Percentiles rank a stretch among this genome's conserved stretches.
Evolutionary conservation across 768 basidiomycete species (phyloP).

Genomic region (Collybia nuda): DNA sequence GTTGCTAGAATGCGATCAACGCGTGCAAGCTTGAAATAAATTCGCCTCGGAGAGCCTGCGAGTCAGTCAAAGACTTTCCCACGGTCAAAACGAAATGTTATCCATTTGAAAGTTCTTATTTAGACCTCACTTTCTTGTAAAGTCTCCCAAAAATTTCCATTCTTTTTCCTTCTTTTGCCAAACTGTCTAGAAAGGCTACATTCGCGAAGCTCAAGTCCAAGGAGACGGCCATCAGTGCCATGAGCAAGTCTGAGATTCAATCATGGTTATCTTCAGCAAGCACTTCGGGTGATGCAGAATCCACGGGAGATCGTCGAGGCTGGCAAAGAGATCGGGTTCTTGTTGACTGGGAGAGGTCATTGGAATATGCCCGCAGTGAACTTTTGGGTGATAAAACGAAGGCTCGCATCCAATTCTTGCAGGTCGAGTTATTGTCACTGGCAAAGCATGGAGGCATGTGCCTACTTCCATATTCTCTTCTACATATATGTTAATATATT

Average conservation of each 20-base stretch:
- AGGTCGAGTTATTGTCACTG: constrained; percentile 59
- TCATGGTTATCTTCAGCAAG: constrained; percentile 60
- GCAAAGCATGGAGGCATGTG: constrained; percentile 56
- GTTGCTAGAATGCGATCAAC: background rate
- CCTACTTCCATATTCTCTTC: constrained; percentile 6
- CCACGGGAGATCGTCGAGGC: constrained; percentile 20
- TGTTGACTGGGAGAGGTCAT: constrained; percentile 54
- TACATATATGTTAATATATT: background rate
- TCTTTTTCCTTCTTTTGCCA: constrained; percentile 15
- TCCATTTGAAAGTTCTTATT: constrained; percentile 4
- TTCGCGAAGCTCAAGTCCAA: constrained; percentile 52
- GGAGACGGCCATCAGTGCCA: constrained; percentile 34
- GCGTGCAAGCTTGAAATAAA: too few relatives aligned
- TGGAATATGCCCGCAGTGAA: constrained; percentile 50
- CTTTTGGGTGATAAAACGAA: constrained; percentile 57
- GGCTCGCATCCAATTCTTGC: constrained; percentile 54
- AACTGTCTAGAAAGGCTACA: constrained; percentile 34
- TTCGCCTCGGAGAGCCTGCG: too few relatives aligned
- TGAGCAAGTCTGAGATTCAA: constrained; percentile 57
- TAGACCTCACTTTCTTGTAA: background rate
- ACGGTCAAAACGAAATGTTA: constrained; percentile 11
- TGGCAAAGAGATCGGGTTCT: constrained; percentile 59
- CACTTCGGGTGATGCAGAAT: constrained; percentile 28
- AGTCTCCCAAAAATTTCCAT: background rate
- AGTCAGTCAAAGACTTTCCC: constrained; percentile 4